Base-by-base conservation (phyloP, 2,329 filamentous ascomycete species). In the Diaporthe destruens region DNA sequence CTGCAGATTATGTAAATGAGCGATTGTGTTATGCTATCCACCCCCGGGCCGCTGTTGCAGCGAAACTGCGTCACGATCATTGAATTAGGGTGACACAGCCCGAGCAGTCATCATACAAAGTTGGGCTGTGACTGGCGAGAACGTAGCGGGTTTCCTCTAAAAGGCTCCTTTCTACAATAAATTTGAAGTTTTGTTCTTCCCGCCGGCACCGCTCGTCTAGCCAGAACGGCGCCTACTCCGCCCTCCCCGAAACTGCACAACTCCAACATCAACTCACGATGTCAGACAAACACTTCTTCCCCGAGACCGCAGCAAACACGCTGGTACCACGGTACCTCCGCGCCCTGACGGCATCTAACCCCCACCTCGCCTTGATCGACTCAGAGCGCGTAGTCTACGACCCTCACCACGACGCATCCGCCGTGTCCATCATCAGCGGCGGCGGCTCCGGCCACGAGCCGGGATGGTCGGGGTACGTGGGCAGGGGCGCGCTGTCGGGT, bases 401-500 rank as follows among this genome's bases (percentile, higher is more conserved):
- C 77, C 84, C 84, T 0, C 76, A 80, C 12, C 80, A 85, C 71
- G 79, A 85, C 74, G 80, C 76, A 55, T 81, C 82, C 25, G 84
- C 84, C 29, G 86, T 89, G 67, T 83, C 82, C 75, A 80, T 89
- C 78, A 85, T 89, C 79, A 86, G 84, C 44, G 87, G 87, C n/a
- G 87, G 87, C 25, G 87, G 87, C 56, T 88, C 87, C 0, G 87
- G 87, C 55, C 87, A 89, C 78, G 89, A 91, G 76, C 89, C 89
- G 20, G 90, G 89, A 53, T 72, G 71, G 71, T 72, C 71, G 14
- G 71, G 71, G 20, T 72, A 55, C 18, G 70, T 72, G 0, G 93
- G 93, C 23, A 85, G 87, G 39, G 92, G 92, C 54, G 82, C 94
- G 29, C 85, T 94, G 6, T 88, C 90, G 36, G 93, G 90, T 29